Percentiles rank a stretch among this genome's conserved stretches.
Conservation (phyloP, 495 filamentous ascomycete species). For the Elaphomyces granulatus region DNA sequence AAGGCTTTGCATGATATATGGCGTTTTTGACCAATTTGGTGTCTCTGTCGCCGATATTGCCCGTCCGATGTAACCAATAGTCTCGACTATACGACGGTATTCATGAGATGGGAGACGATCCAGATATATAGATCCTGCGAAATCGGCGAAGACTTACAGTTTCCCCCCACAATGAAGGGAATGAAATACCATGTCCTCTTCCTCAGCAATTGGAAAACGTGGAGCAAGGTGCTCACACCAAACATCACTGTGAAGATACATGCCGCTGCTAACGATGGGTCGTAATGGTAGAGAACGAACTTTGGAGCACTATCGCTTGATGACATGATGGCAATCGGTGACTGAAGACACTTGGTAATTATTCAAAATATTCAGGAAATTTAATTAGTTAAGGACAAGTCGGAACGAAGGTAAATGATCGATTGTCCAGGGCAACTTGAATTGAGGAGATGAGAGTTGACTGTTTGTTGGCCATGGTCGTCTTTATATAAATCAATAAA, state of each 20-base stretch:
- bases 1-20: conserved; percentile 26
- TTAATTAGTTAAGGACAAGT: no score
- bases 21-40: conserved; percentile 13
- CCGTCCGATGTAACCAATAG: conserved; percentile 44
- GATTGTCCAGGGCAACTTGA: no score
- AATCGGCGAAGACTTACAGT: conserved; percentile 29
- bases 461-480: no score
- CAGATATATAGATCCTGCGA: background rate
- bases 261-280: conserved; percentile 35
- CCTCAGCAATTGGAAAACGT: conserved; percentile 33
- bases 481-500: no score
- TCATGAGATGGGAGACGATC: background rate
- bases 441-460: no score
- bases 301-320: background rate
- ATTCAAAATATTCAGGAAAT: no score
- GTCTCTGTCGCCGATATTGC: conserved; percentile 18
- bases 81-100: conserved; percentile 31
- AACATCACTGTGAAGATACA: conserved; percentile 41
- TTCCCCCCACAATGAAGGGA: conserved; percentile 40
- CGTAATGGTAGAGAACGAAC: conserved; percentile 11
- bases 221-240: conserved; percentile 25
- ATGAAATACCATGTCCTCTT: conserved; percentile 46
- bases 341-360: no score
- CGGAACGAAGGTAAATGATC: no score
- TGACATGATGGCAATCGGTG: no score